These are phyloP conservation scores for Neonectria ditissima DNA, from an alignment of 2,329 filamentous ascomycete genomes.

Conservation along the genomic window DNA sequence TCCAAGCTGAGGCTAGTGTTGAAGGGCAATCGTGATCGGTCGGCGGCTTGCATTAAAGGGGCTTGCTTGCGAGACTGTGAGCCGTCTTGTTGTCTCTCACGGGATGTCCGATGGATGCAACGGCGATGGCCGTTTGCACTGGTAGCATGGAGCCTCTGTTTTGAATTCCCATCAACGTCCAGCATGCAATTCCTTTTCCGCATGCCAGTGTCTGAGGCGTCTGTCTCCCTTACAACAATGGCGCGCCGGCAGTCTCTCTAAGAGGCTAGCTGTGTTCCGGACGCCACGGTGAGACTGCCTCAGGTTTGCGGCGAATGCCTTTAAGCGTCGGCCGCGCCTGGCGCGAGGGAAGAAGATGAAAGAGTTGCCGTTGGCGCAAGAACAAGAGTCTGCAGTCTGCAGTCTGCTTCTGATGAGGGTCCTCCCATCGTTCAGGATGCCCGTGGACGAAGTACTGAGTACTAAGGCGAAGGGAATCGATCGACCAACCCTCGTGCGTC, in stretches of 20 bases:
- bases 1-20: conserved; percentile 12
- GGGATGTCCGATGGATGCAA: conserved; percentile 27
- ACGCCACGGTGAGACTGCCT: conserved; percentile 25
- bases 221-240: no score
- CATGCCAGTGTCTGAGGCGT: not conserved
- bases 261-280: conserved; percentile 33
- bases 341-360: conserved; percentile 11
- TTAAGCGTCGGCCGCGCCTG: conserved; percentile 18
- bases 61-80: not conserved
- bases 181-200: conserved; percentile 9
- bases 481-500: conserved; percentile 26
- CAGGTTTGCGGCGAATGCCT: conserved; percentile 7
- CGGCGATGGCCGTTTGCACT: conserved; percentile 16
- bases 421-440: no score
- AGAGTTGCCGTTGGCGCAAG: conserved; percentile 8
- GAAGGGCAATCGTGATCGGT: conserved; percentile 18
- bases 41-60: conserved; percentile 15
- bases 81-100: not conserved
- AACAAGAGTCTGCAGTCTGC: not conserved
- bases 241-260: not conserved
- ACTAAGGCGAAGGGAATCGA: conserved; percentile 36
- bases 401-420: not conserved
- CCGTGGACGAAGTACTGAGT: no score
- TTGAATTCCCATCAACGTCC: conserved; percentile 2
- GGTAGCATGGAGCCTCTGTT: conserved; percentile 13